Conservation (phyloP, 371 early-diverging fungal genomes). For the Lichtheimia ramosa region DNA sequence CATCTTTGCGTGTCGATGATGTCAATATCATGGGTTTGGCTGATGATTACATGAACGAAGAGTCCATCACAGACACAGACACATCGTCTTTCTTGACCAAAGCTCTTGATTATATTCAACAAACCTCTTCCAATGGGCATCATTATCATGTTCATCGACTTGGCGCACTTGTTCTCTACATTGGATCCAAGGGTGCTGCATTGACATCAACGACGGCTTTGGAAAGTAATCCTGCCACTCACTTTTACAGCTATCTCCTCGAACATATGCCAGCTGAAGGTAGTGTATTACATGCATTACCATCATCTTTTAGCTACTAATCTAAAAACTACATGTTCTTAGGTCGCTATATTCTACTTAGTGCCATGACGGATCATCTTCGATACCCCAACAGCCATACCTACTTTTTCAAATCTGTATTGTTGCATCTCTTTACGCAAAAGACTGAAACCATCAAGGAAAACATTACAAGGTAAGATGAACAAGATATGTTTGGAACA, state of each 20-base stretch:
- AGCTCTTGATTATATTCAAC: not conserved
- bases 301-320: not conserved
- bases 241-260: constrained; percentile 26
- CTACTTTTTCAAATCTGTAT: constrained; percentile 78
- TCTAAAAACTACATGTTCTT: not conserved
- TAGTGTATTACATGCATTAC: not conserved
- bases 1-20: not conserved
- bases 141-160: constrained; percentile 1
- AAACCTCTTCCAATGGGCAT: not conserved
- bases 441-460: constrained; percentile 82
- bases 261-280: constrained; percentile 12
- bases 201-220: constrained; percentile 1
- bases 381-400: constrained; percentile 97
- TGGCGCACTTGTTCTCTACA: constrained; percentile 21
- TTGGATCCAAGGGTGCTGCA: constrained; percentile 14
- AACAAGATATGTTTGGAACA: not conserved
- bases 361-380: constrained; percentile 92
- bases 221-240: constrained; percentile 22
- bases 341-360: constrained; percentile 87
- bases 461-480: constrained; percentile 79
- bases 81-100: not conserved
- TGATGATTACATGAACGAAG: not conserved
- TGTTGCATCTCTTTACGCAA: constrained; percentile 82
- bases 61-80: not conserved
- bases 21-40: not conserved